Percentiles rank a stretch among this genome's conserved stretches.
phyloP scores from a whole-genome alignment of 2,329 filamentous ascomycete genomes.

The Rhytidhysteron rufulum region DNA sequence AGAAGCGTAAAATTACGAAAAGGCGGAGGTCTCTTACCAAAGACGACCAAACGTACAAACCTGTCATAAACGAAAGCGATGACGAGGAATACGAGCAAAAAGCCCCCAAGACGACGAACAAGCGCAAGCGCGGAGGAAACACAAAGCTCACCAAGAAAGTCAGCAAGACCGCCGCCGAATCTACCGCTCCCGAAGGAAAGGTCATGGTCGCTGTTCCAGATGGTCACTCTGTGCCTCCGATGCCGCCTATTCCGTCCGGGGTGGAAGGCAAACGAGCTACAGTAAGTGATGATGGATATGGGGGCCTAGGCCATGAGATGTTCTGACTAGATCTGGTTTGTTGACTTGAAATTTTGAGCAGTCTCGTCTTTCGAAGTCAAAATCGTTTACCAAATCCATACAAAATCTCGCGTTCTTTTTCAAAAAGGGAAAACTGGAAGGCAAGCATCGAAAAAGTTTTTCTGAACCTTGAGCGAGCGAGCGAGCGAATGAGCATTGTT shows the following conservation, averaged over 20 bases:
- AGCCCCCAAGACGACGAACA: constrained; percentile 7
- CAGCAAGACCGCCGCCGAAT: constrained; percentile 20
- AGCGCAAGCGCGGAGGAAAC: constrained; percentile 5
- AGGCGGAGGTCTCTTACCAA: constrained; percentile 35
- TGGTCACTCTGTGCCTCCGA: constrained; percentile 22
- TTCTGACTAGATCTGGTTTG: constrained; percentile 21
- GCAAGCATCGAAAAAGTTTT: too few relatives aligned
- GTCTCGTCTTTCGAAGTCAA: too few relatives aligned
- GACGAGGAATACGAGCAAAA: constrained; percentile 16
- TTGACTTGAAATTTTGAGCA: too few relatives aligned
- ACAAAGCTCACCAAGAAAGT: constrained; percentile 10
- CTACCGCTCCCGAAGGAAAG: constrained; percentile 11
- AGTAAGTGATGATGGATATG: constrained; percentile 25
- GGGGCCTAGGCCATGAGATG: constrained; percentile 32
- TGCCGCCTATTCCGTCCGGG: constrained; percentile 23
- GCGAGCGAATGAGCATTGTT: too few relatives aligned
- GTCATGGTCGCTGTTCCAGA: constrained; percentile 25
- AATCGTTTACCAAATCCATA: too few relatives aligned
- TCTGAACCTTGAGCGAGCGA: too few relatives aligned
- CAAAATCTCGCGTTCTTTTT: too few relatives aligned
- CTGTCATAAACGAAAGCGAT: constrained; percentile 21
- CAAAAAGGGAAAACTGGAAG: too few relatives aligned
- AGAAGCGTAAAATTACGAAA: constrained; percentile 28
- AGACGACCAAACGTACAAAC: constrained; percentile 27
- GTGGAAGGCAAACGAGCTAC: constrained; percentile 15